phyloP scores from a whole-genome alignment of 495 filamentous ascomycete species.

The Aspergillus sclerotioniger region DNA sequence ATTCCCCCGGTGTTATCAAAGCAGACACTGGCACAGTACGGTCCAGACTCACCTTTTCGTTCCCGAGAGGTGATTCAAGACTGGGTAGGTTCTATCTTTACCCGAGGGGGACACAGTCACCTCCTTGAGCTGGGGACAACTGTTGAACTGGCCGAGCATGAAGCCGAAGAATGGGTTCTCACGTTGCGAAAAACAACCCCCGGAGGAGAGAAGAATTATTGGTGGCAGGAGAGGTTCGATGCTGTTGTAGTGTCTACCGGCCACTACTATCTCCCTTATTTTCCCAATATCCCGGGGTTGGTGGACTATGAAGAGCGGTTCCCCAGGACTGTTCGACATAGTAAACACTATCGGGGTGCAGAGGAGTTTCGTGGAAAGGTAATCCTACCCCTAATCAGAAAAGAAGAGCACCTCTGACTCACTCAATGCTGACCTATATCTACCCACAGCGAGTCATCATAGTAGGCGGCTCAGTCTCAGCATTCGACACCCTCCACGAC shows the following conservation, averaged over 20 bases:
- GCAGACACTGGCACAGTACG: conserved; percentile 4
- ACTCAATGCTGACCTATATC: too few species aligned
- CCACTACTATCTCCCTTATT: conserved; percentile 63
- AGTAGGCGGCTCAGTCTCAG: conserved; percentile 19
- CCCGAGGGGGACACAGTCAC: conserved; percentile 14
- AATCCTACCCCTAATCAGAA: too few species aligned
- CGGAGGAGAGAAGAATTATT: conserved; percentile 11
- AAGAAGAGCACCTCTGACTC: too few species aligned
- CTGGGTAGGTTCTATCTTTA: conserved; percentile 8
- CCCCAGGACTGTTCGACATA: conserved; percentile 16
- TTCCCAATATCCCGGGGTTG: conserved; percentile 50
- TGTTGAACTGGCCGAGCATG: conserved; percentile 16
- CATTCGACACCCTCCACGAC: conserved; percentile 13
- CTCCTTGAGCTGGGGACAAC: conserved; percentile 14
- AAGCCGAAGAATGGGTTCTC: conserved; percentile 2
- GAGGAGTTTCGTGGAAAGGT: neutral
- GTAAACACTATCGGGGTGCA: conserved; percentile 14
- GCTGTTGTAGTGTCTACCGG: conserved; percentile 71
- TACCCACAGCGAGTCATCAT: conserved; percentile 18
- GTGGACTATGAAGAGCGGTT: conserved; percentile 3
- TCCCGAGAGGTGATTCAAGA: conserved; percentile 7
- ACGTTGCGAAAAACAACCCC: conserved; percentile 7
- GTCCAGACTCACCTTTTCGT: conserved; percentile 10
- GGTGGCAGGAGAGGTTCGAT: conserved; percentile 42
- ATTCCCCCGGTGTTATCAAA: conserved; percentile 7